Base-by-base conservation (phyloP, 2,329 filamentous ascomycete species). In the Aureobasidium melanogenum region DNA sequence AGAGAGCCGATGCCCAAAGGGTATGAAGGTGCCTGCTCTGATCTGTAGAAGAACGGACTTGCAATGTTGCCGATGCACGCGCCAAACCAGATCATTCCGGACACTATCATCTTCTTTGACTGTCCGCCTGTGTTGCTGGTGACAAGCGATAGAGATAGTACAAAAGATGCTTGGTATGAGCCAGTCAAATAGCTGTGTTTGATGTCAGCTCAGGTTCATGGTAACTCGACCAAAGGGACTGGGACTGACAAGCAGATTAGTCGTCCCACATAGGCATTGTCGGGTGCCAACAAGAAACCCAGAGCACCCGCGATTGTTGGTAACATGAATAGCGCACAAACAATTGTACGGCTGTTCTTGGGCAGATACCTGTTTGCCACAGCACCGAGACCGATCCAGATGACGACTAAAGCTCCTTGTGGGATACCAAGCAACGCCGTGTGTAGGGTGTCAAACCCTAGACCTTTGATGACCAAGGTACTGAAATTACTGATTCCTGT, bases 231-330 rank as follows among this genome's bases (percentile, higher is more conserved):
- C 3, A 10, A 8, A 44, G 3, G 2, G 12, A 17, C n/a, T 22
- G 22, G 12, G 28, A 48, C 56, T 32, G 0, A 78, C 44, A 48
- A 86, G 71, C 82, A 85, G 39, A 84, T 79, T 61, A 85, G 68
- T 0, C 84, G 74, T 0, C 79, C 82, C 2, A 81, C 75, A 41
- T 80, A 76, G 26, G 79, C 78, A 60, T 80, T 68, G 0, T 69
- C 54, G 0, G 80, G 76, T 0, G 84, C 79, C 55, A 82, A 81
- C 10, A 81, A 73, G 57, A 85, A 77, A 0, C 83, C 82, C 26
- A 86, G 78, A 0, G 82, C 77, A 0, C 83, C 83, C 1, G 79
- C 78, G 63, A 85, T 79, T 34, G 83, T 84, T 1, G 82, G 83
- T 17, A 81, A 66, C 64, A 85, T 77, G 66, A 83, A 85, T 0